Conservation (phyloP, 1,284 basidiomycete species). For the Moniliophthora roreri region DNA sequence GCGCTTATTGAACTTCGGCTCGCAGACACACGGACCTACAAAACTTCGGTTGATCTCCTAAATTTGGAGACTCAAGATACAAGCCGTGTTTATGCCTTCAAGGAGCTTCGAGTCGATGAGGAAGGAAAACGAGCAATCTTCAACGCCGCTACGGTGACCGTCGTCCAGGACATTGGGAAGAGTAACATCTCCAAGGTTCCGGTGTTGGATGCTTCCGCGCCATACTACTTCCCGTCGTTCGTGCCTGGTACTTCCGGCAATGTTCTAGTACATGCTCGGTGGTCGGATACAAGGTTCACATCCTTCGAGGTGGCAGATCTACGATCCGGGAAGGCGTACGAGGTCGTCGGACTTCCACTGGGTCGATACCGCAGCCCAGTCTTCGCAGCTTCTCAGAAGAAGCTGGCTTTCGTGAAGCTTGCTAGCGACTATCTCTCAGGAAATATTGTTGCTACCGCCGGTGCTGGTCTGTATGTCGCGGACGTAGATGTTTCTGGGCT, state of each 20-base stretch:
- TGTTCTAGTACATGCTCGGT: slow-evolving; percentile 64
- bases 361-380: slow-evolving; percentile 66
- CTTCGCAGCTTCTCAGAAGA: slow-evolving; percentile 47
- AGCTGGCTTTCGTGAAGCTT: slow-evolving; percentile 64
- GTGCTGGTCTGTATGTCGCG: slow-evolving; percentile 62
- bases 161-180: slow-evolving; percentile 44
- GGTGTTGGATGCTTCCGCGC: slow-evolving; percentile 40
- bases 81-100: slow-evolving; percentile 59
- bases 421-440: slow-evolving; percentile 61
- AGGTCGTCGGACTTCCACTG: slow-evolving; percentile 56
- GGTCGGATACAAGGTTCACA: slow-evolving; percentile 65
- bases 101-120: slow-evolving; percentile 55
- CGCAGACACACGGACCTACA: slow-evolving; percentile 49
- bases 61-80: slow-evolving; percentile 51
- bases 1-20: slow-evolving; percentile 64
- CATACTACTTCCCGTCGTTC: slow-evolving; percentile 72
- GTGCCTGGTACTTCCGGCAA: slow-evolving; percentile 45
- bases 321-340: slow-evolving; percentile 40
- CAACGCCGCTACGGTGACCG: slow-evolving; percentile 54
- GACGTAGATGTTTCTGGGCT: slow-evolving; percentile 49
- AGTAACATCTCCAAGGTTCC: slow-evolving; percentile 42
- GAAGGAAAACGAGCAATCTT: slow-evolving; percentile 52
- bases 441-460: slow-evolving; percentile 60
- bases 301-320: slow-evolving; percentile 65
- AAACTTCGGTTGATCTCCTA: slow-evolving; percentile 45